Base-by-base conservation (phyloP, 2,329 filamentous ascomycete species). In the Blastomyces percursus region DNA sequence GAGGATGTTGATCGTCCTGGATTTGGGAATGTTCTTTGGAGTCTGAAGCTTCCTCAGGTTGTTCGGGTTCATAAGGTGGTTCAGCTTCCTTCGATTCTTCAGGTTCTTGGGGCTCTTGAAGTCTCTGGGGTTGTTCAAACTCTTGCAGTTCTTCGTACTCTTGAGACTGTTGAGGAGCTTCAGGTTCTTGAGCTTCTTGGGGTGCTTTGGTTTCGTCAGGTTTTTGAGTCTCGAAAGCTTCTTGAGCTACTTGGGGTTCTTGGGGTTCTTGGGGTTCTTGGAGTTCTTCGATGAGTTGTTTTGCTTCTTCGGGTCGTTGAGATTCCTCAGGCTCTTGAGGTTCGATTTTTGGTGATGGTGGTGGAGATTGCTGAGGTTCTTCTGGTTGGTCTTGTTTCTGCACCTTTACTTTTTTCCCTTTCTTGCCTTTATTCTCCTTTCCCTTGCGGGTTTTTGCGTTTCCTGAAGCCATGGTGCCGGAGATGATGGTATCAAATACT, bases 361-460 rank as follows among this genome's bases (percentile, higher is more conserved):
- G 40, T 62, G 16, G 21, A 32, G 61, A 27, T 50, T 54, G 1
- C 35, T 62, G 52, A 42, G 44, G 8, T 50, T 62, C 55, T 35
- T 21, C 30, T 6, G 54, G n/a, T 35, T 40, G 19, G 40, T 61
- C 59, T 50, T 64, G 46, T 27, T 65, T 62, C 60, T 63, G 30
- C 24, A 44, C 44, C 59, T 66, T 64, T 40, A 55, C 62, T 50
- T 64, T 63, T 40, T 67, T 67, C 44, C 61, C 62, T n/a, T 42
- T 48, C 60, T 61, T 61, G 51, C 54, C 54, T 57, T 62, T 61
- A 12, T 61, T 61, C 30, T 62, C 61, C 46, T 62, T 62, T 57
- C 35, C 60, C 55, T 62, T 62, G 30, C 61, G 61, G 38, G 21
- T n/a, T 52, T 62, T 62, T 52, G 59, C 27, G 24, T 54, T 61